Evolutionary conservation across 1,139 yeast species (phyloP), one percentile per base, ranked within the genome.

Genomic region (Yamadazyma songkhlaensis): DNA sequence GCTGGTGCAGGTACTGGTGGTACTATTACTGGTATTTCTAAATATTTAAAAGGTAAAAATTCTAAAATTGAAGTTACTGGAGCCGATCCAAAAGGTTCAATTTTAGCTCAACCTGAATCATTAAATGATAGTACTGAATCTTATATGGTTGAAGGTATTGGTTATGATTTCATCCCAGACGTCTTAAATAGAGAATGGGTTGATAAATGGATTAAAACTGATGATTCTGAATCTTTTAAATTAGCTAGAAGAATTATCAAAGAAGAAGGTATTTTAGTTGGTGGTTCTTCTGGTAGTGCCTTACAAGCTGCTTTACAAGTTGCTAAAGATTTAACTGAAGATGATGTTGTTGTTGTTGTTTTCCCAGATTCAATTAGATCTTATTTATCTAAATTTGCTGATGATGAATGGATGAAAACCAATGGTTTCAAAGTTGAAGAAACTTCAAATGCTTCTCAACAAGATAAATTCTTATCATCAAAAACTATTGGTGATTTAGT

Each of bases 1-100:
- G 95, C 95, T 32, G 95, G 96, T 60, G 95, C 95, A 7, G 95
- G 95, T 64, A 86, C 95, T 43, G 95, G 90, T 60, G 90, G 90
- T 62, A 83, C 90, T 34, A 79, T 84, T 52, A 64, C 83, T 32
- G 95, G 95, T 67, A 83, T 84, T 52, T 78, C 94, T 37, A 74
- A 72, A 51, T 87, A 83, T 54, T 72, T 87, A 58, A 85, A 85
- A 65, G 87, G 80, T 59, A 76, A 84, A 62, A 77, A 84, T 61
- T 63, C 81, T 26, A 62, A 77, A 24, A 67, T 87, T 46, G 60
- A 71, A 44, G 77, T 87, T 33, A 73, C 84, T 40, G 95, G 84
- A 48, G 95, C 95, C 36, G 95, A 87, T 64, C 96, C 95, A 35
- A 73, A 78, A 51, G 96, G 96, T 25, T 87, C 95, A 36, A 85